Base-by-base conservation (phyloP, 1,284 basidiomycete species). In the Coniferiporia sulphurascens region DNA sequence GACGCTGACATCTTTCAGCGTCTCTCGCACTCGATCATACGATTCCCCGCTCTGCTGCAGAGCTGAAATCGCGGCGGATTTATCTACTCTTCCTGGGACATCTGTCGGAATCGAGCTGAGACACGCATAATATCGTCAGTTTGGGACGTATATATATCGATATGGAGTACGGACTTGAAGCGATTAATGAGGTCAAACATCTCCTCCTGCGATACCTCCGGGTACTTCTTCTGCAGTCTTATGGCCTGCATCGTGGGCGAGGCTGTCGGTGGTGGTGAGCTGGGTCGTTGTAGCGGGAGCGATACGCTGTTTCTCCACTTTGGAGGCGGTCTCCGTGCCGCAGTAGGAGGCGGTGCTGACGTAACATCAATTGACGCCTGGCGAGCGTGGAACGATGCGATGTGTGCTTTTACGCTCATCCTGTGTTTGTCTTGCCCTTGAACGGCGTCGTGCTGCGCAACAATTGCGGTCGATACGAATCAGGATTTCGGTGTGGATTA, bases 1-100 rank as follows among this genome's bases (percentile, higher is more conserved):
- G 48, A 98, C 85, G 65, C 89, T 90, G 70, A 98, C 95, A 65
- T 89, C 84, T 77, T 99, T 99, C 71, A 99, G 79, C 0, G 95
- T 98, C 73, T 92, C 89, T 65, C 91, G 79, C 5, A 89, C 94
- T 58, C 86, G 81, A 77, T 98, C 95, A 69, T 97, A 97, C n/a
- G 91, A 91, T 69, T 94, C 85, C 58, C 93, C 93, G 35, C 81
- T 82, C 19, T 82, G 72, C 69, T 95, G 86, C 2, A 97, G 70
- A 3, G 87, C 81, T 3, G 89, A 86, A 52, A 97, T 80, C 15
- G 93, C 89, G 4, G 83, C 76, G 36, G 87, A 78, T 71, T 97
- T 95, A 72, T 94, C 89, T 38, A 96, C 77, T 34, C 91, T 83
- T 44, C 94, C 94, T 41, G 90, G 90, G 15, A 87, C 86, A 67